These are phyloP conservation scores for Pseudogymnoascus sp. DNA, from an alignment of 2,329 filamentous ascomycete genomes.

Conservation along the genomic window DNA sequence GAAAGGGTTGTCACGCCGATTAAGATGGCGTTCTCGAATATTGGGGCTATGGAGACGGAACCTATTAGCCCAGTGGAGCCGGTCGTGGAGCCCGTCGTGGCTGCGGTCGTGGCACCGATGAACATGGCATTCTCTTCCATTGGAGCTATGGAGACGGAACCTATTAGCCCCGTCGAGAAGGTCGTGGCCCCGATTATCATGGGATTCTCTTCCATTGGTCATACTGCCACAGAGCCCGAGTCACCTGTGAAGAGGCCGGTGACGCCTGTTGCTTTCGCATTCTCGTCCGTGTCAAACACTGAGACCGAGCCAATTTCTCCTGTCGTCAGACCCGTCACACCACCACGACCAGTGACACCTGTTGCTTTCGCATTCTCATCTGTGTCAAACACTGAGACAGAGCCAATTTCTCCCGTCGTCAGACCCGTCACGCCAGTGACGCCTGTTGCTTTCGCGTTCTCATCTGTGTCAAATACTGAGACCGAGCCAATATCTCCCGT, in stretches of 20 bases:
- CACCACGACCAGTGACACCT: slow-evolving; percentile 13
- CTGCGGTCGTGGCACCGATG: slow-evolving; percentile 1
- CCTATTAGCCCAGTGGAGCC: slow-evolving; percentile 15
- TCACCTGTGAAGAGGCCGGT: slow-evolving; percentile 19
- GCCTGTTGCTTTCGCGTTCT: slow-evolving; percentile 27
- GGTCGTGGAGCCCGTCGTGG: slow-evolving; percentile 8
- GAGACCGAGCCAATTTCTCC: slow-evolving; percentile 36
- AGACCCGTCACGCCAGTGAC: slow-evolving; percentile 14
- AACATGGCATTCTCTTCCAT: slow-evolving; percentile 29
- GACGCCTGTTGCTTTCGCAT: slow-evolving; percentile 23
- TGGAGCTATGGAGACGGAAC: slow-evolving; percentile 34
- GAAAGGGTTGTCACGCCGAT: slow-evolving; percentile 6
- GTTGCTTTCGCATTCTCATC: slow-evolving; percentile 29
- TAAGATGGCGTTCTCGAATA: slow-evolving; percentile 31
- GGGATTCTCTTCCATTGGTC: slow-evolving; percentile 30
- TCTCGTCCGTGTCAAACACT: slow-evolving; percentile 34
- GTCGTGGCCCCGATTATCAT: slow-evolving; percentile 12
- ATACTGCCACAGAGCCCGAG: slow-evolving; percentile 18
- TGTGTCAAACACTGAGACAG: slow-evolving; percentile 34
- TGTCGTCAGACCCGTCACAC: slow-evolving; percentile 15
- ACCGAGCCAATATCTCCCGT: slow-evolving; percentile 34
- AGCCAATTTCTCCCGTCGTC: slow-evolving; percentile 33
- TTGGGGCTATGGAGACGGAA: slow-evolving; percentile 35
- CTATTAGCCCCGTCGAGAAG: slow-evolving; percentile 12
- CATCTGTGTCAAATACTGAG: slow-evolving; percentile 33